Evolutionary conservation across 495 filamentous ascomycete species (phyloP).

Genomic region (Astrocystis sublimbata): DNA sequence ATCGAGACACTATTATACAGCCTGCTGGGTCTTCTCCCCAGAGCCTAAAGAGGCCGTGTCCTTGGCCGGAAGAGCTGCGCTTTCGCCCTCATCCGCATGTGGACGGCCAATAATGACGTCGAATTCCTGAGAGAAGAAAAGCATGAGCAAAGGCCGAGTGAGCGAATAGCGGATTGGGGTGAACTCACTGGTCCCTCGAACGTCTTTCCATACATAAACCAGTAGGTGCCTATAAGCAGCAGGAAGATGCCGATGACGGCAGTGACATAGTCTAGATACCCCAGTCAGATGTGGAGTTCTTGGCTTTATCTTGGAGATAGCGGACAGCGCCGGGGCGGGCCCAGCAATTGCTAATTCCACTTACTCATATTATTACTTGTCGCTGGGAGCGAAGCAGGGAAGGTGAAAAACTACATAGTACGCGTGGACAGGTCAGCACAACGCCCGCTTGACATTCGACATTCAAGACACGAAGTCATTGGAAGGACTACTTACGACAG

Average conservation of each 20-base stretch:
- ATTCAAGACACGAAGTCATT: background rate
- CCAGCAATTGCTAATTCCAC: too few relatives aligned
- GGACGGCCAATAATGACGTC: conserved; percentile 20
- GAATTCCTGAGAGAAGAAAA: conserved; percentile 11
- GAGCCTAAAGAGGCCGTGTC: conserved; percentile 3
- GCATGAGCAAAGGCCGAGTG: background rate
- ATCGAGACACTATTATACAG: background rate
- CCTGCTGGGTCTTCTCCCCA: conserved; percentile 3
- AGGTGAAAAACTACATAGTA: conserved; percentile 40
- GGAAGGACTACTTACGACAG: conserved; percentile 28
- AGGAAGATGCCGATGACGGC: conserved; percentile 40
- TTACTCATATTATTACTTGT: conserved; percentile 35
- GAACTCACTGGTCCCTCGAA: conserved; percentile 36
- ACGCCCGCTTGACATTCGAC: background rate
- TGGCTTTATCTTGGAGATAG: background rate
- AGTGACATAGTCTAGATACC: conserved; percentile 34
- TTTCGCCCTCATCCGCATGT: background rate
- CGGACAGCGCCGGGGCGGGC: too few relatives aligned
- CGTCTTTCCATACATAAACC: conserved; percentile 28
- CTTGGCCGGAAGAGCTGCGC: background rate
- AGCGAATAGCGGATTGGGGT: background rate
- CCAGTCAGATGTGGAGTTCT: background rate
- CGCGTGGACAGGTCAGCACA: conserved; percentile 12
- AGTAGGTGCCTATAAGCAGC: conserved; percentile 30
- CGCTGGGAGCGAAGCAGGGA: conserved; percentile 32